These are phyloP conservation scores for Dryas octopetala DNA, from an alignment of 306 rosid species.

Conservation along the genomic window DNA sequence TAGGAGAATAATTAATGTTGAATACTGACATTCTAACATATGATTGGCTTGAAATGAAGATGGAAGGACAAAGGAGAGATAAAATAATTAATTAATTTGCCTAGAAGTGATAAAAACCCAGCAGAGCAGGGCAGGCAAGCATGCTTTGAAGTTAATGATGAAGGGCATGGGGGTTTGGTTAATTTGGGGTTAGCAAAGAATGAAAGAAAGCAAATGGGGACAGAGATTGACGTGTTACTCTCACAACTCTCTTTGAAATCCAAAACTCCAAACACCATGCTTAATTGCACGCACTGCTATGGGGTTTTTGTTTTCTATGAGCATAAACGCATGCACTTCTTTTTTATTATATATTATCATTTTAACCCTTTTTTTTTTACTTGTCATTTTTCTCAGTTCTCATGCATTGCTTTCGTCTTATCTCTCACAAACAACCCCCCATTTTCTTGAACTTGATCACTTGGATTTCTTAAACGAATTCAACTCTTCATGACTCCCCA, in stretches of 20 bases:
- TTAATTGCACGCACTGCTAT: conserved; percentile 56
- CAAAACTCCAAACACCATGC: conserved; percentile 58
- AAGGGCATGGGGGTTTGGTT: background rate
- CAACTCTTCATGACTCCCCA: background rate
- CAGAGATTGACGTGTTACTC: conserved; percentile 52
- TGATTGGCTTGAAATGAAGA: conserved; percentile 34
- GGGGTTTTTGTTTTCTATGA: conserved; percentile 43
- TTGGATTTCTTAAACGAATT: conserved; percentile 2
- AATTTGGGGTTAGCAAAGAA: conserved; percentile 23
- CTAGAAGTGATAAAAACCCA: conserved; percentile 39
- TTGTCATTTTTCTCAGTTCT: background rate
- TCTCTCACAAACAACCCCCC: background rate
- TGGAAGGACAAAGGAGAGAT: background rate
- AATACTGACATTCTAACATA: conserved; percentile 27
- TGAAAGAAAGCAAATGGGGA: conserved; percentile 41
- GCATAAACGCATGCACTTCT: conserved; percentile 35
- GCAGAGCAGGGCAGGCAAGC: conserved; percentile 28
- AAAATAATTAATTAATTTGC: background rate
- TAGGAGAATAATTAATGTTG: conserved; percentile 11
- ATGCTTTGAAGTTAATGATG: conserved; percentile 70
- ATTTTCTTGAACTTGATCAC: background rate
- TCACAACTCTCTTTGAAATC: conserved; percentile 30
- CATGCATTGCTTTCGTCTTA: background rate
- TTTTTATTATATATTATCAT: conserved; percentile 14
- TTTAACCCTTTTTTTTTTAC: background rate